phyloP scores from a whole-genome alignment of 192 early-diverging fungal genomes.

The Linnemannia schmuckeri region DNA sequence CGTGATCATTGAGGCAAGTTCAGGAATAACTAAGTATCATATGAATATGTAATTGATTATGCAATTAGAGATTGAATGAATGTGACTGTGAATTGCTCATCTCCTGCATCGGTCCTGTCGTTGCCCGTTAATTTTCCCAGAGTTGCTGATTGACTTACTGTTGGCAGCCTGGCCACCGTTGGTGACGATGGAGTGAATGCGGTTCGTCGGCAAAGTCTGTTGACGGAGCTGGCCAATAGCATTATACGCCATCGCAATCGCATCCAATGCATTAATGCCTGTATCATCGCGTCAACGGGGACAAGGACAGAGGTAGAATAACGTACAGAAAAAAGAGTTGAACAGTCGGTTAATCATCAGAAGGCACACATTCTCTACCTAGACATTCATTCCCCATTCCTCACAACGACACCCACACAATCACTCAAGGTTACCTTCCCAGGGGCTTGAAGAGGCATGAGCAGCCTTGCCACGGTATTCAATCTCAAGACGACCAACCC shows the following conservation, averaged over 20 bases:
- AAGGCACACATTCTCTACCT: background rate
- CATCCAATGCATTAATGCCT: slow-evolving; percentile 88
- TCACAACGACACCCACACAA: background rate
- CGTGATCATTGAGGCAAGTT: slow-evolving; percentile 67
- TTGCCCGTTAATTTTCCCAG: background rate
- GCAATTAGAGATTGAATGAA: background rate
- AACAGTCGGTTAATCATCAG: background rate
- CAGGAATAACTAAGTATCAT: slow-evolving; percentile 71
- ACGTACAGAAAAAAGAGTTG: background rate
- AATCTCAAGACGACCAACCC: slow-evolving; percentile 61
- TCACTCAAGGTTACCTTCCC: slow-evolving; percentile 33
- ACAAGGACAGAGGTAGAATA: background rate
- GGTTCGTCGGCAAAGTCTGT: slow-evolving; percentile 75
- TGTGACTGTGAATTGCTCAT: background rate
- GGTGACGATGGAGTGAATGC: slow-evolving; percentile 86
- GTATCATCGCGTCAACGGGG: background rate
- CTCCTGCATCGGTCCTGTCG: background rate
- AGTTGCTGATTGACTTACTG: slow-evolving; percentile 16
- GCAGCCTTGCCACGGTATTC: slow-evolving; percentile 80
- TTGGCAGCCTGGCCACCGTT: slow-evolving; percentile 75
- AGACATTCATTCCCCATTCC: background rate
- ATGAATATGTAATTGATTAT: background rate
- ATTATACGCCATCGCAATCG: slow-evolving; percentile 74
- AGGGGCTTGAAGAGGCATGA: slow-evolving; percentile 72
- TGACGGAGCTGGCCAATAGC: slow-evolving; percentile 79